Percentiles rank a stretch among this genome's conserved stretches.
Evolutionary conservation across 805 yeast genomes (phyloP).

Genomic region (Clavispora santaluciae): DNA sequence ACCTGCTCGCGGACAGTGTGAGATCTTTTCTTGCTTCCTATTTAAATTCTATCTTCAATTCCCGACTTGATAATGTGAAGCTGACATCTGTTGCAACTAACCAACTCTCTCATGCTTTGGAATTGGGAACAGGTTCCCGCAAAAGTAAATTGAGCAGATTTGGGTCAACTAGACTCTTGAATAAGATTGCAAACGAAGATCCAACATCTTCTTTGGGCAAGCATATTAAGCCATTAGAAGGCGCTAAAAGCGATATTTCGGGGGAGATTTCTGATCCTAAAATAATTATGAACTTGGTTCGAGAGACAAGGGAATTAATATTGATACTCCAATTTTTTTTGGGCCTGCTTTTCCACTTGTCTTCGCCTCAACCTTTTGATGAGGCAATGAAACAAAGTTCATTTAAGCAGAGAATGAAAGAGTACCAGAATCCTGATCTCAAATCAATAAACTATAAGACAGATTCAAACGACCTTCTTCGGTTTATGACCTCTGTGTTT

Average conservation of each 20-base stretch:
- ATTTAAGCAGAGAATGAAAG: constrained; percentile 23
- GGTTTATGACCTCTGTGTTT: constrained; percentile 45
- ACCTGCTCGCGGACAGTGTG: constrained; percentile 41
- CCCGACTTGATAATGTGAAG: constrained; percentile 18
- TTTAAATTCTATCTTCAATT: constrained; percentile 21
- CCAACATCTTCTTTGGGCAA: background rate
- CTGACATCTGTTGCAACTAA: constrained; percentile 4
- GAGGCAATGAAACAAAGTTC: constrained; percentile 27
- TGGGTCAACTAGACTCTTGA: constrained; percentile 15
- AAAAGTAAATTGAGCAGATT: constrained; percentile 13
- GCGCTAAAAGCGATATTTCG: background rate
- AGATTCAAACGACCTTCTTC: constrained; percentile 43
- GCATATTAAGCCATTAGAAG: background rate
- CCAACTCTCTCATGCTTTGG: constrained; percentile 9
- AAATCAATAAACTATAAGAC: constrained; percentile 35
- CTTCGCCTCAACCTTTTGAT: constrained; percentile 23
- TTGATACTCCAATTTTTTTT: constrained; percentile 36
- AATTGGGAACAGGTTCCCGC: constrained; percentile 5
- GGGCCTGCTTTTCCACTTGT: constrained; percentile 38
- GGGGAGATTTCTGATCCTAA: constrained; percentile 30
- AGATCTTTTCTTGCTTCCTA: constrained; percentile 25
- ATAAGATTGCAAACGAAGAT: constrained; percentile 6
- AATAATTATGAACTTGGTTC: constrained; percentile 30
- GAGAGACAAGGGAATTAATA: constrained; percentile 33
- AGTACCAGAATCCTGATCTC: constrained; percentile 26